Conservation (phyloP, 345 rosid genomes). For the Nasturtium officinale region DNA sequence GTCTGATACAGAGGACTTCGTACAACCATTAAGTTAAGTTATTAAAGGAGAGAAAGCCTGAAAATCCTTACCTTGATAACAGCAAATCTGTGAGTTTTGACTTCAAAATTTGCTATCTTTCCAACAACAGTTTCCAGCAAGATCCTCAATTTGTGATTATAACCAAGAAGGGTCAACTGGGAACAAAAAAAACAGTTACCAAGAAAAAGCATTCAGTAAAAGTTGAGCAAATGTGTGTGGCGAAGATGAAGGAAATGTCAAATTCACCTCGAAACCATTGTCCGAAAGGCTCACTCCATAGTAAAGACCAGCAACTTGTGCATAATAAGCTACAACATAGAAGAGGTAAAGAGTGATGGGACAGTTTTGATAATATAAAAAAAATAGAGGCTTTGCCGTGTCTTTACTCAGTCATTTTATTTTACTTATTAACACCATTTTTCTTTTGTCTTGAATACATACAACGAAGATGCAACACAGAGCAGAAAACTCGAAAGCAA, state of each 20-base stretch:
- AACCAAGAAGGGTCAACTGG: constrained; percentile 80
- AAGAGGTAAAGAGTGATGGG: constrained; percentile 18
- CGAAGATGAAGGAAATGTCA: not conserved
- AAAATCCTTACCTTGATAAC: constrained; percentile 73
- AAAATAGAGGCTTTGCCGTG: not conserved
- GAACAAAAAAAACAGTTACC: constrained; percentile 18
- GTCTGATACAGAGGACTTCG: not conserved
- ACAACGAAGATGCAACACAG: not conserved
- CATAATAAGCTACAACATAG: constrained; percentile 78
- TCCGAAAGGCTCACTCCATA: constrained; percentile 57
- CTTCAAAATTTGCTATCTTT: constrained; percentile 76
- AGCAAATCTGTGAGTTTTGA: constrained; percentile 75
- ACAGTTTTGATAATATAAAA: not conserved
- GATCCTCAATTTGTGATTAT: constrained; percentile 84
- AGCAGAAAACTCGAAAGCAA: not conserved
- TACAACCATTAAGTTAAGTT: not conserved
- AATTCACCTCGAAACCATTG: constrained; percentile 75
- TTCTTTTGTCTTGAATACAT: not conserved
- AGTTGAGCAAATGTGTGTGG: not conserved
- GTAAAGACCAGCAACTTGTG: constrained; percentile 85
- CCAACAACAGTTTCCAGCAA: constrained; percentile 69
- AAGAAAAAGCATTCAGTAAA: not conserved
- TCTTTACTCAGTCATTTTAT: constrained; percentile 1
- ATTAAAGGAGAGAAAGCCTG: not conserved
- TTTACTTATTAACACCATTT: not conserved